Evolutionary conservation across 345 rosid genomes (phyloP).

Genomic region (Microcos paniculata): DNA sequence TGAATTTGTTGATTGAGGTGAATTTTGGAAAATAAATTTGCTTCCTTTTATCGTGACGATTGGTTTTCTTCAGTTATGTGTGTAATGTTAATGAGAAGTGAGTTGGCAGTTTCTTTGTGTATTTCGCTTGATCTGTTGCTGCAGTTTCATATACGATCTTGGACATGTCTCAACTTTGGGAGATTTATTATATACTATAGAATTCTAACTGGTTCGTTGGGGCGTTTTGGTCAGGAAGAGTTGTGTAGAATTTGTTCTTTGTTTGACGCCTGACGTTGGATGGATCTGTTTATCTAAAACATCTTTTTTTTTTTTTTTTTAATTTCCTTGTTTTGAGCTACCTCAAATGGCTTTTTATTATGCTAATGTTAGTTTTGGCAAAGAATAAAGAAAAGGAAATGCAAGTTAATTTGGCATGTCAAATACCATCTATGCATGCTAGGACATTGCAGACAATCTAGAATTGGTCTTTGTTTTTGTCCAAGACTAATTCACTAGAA

Average conservation of each 20-base stretch:
- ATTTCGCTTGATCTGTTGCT: constrained; percentile 6
- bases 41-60: not conserved
- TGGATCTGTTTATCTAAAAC: not conserved
- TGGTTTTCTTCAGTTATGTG: not conserved
- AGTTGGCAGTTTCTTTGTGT: not conserved
- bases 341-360: not conserved
- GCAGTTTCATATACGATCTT: not conserved
- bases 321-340: not conserved
- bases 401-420: not conserved
- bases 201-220: not conserved
- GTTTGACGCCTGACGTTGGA: not conserved
- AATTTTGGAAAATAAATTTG: not conserved
- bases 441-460: not conserved
- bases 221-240: not conserved
- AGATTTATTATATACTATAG: not conserved
- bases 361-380: not conserved
- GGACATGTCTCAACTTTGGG: not conserved
- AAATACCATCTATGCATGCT: not conserved
- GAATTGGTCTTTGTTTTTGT: not conserved
- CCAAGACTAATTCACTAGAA: not conserved
- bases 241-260: not conserved
- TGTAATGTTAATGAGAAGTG: not conserved
- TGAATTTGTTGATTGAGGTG: not conserved
- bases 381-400: not conserved
- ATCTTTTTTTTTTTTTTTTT: no score